phyloP scores from a whole-genome alignment of 441 rosid species.

The Adansonia gregorii region DNA sequence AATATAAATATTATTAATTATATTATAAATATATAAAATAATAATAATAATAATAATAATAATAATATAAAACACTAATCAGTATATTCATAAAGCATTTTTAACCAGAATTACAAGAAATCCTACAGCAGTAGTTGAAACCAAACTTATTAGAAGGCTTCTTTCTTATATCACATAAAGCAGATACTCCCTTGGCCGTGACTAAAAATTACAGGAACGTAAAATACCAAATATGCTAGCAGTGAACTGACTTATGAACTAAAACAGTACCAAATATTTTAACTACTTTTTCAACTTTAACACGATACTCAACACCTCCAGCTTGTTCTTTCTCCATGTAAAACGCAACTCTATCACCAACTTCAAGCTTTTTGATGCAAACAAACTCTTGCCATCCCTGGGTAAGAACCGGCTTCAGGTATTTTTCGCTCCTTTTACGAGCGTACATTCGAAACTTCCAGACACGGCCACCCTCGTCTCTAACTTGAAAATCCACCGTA shows the following conservation, averaged over 20 bases:
- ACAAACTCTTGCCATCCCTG: conserved; percentile 21
- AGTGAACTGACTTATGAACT: background rate
- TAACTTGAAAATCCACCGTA: background rate
- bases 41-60: no score
- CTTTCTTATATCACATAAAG: no score
- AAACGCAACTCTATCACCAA: conserved; percentile 18
- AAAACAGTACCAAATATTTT: background rate
- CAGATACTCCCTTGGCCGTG: no score
- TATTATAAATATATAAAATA: no score
- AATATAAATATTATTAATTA: no score
- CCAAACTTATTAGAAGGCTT: no score
- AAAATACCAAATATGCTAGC: background rate
- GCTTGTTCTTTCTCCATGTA: background rate
- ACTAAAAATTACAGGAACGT: no score
- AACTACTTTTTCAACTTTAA: background rate
- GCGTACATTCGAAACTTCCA: background rate
- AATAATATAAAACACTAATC: no score
- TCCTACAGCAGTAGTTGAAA: no score
- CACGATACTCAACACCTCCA: background rate
- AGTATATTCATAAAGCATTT: no score
- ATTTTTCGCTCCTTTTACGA: background rate
- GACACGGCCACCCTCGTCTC: background rate
- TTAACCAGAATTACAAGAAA: no score
- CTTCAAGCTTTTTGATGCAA: background rate
- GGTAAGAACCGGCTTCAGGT: conserved; percentile 18